Evolutionary conservation across 192 early-diverging fungal species (phyloP).

Genomic region (Diversispora eburnea): DNA sequence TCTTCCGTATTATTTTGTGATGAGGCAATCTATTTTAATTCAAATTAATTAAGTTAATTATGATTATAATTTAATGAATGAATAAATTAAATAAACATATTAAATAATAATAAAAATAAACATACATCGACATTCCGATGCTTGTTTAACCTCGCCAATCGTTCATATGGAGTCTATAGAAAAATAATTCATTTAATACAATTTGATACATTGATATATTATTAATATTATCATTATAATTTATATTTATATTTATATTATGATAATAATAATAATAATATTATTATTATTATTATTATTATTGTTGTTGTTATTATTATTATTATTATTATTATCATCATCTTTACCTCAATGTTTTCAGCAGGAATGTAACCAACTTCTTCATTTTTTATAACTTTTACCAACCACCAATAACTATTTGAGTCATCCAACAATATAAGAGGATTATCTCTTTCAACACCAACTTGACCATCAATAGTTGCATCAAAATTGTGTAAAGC

Average conservation of each 20-base stretch:
- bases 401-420: conserved; percentile 82
- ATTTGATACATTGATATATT: neutral
- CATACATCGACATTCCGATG: conserved; percentile 63
- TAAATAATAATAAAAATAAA: neutral
- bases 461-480: conserved; percentile 83
- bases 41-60: too few relatives aligned
- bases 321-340: too few relatives aligned
- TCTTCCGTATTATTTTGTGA: too few relatives aligned
- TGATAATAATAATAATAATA: too few relatives aligned
- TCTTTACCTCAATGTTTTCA: conserved; percentile 75
- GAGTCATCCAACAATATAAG: conserved; percentile 77
- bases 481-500: conserved; percentile 84
- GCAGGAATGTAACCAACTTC: conserved; percentile 87
- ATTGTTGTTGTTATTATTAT: too few relatives aligned
- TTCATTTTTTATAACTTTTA: conserved; percentile 63
- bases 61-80: too few relatives aligned
- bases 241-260: too few relatives aligned
- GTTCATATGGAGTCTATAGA: conserved; percentile 68
- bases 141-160: conserved; percentile 74
- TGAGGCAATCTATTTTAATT: too few relatives aligned
- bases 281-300: too few relatives aligned
- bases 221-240: neutral
- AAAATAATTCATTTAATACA: neutral
- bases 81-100: too few relatives aligned
- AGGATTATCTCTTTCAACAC: conserved; percentile 71